phyloP scores from a whole-genome alignment of 1,284 basidiomycete species.

The Trichosporon asahii region DNA sequence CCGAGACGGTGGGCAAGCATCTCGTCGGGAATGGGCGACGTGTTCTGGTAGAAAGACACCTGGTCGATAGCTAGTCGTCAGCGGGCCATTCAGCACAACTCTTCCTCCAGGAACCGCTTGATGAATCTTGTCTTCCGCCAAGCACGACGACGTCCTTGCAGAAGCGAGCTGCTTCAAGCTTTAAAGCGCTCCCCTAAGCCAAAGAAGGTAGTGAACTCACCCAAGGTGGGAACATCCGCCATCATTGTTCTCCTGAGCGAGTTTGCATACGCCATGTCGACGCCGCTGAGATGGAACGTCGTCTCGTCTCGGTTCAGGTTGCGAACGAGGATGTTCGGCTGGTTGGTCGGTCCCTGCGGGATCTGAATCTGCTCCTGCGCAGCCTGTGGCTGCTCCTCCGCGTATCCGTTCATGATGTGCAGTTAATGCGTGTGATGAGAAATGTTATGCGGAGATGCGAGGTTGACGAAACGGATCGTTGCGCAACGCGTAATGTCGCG shows the following conservation, averaged over 20 bases:
- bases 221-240: conserved; percentile 90
- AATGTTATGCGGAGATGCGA: not conserved
- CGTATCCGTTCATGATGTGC: not conserved
- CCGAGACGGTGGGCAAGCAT: conserved; percentile 95
- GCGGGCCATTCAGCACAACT: not conserved
- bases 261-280: conserved; percentile 90
- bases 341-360: conserved; percentile 42
- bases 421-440: not conserved
- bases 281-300: conserved; percentile 86
- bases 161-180: not conserved
- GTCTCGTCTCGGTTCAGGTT: conserved; percentile 69
- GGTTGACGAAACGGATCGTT: not conserved
- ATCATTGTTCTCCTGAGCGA: conserved; percentile 84
- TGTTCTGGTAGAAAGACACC: conserved; percentile 89
- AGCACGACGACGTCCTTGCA: not conserved
- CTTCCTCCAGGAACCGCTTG: not conserved
- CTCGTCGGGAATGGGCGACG: conserved; percentile 92
- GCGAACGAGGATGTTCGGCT: conserved; percentile 38
- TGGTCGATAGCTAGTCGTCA: conserved; percentile 80
- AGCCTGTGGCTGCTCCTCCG: not conserved
- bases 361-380: conserved; percentile 19
- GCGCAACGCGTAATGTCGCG: not conserved
- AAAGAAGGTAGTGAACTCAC: conserved; percentile 56
- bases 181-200: not conserved
- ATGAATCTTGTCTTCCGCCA: not conserved